Base-by-base conservation (phyloP, 495 filamentous ascomycete species). In the Gamarada debralockiae region DNA sequence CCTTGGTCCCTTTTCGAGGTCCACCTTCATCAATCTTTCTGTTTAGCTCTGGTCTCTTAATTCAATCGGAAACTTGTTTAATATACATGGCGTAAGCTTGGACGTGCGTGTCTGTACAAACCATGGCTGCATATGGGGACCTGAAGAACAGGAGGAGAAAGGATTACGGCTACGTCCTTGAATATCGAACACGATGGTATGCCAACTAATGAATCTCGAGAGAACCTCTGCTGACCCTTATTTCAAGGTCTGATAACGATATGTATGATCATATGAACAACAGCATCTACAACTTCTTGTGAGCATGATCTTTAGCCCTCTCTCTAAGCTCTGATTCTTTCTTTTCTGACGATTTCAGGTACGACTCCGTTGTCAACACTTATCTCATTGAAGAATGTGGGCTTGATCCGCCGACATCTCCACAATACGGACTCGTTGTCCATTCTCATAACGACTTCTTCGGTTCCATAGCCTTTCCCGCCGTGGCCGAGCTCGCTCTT, bases 151-250 rank as follows among this genome's bases (percentile, higher is more conserved):
- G 86, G 10, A 78, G 70, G 48, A 74, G 89, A 46, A 70, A 65
- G 21, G 87, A 96, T 66, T 97, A 97, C 67, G 70, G 74, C 36
- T 96, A 85, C 67, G 76, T 86, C 48, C 78, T 91, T 17, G 84
- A 90, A 39, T 95, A 95, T 68, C 75, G 91, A 50, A 95, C 91
- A 51, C 73, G 92, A 83, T 97, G 92, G 92, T 91, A 71, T 60
- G 68, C 15, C 2, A 15, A n/a, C 24, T 24, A 22, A 39, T 20
- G 3, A 8, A 17, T 14, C 27, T n/a, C 24, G 6, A 13, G 22
- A 15, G 8, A 36, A 10, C 3, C 7, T 34, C 12, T 13, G 36
- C 31, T 25, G 29, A 51, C 21, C 20, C 2, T 20, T 37, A 15
- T 21, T 38, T 18, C 22, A 14, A 92, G 89, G 89, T 83, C 77